phyloP scores from a whole-genome alignment of 2,329 filamentous ascomycete species.

The Truncatella angustata region DNA sequence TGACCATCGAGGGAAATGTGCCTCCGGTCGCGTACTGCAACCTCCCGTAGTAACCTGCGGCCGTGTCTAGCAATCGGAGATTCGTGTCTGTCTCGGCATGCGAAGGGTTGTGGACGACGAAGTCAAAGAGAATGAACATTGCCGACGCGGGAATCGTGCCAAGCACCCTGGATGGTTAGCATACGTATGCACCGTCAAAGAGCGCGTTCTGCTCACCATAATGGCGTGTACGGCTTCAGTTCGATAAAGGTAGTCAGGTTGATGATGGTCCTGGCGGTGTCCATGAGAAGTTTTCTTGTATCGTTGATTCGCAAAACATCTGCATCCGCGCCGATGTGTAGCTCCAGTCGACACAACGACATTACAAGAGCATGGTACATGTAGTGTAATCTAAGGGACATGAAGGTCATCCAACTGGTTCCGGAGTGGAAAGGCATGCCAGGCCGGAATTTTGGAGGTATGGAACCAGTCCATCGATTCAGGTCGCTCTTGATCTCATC shows the following conservation, averaged over 20 bases:
- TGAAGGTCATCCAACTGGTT: not conserved
- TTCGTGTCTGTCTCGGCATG: conserved; percentile 4
- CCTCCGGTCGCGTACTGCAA: conserved; percentile 5
- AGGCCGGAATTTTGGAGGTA: conserved; percentile 3
- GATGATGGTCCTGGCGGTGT: conserved; percentile 3
- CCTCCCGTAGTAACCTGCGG: not conserved
- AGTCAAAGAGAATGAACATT: conserved; percentile 8
- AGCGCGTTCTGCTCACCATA: conserved; percentile 3
- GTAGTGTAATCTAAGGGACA: not conserved
- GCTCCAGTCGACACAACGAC: conserved; percentile 1
- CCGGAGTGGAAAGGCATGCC: conserved; percentile 1
- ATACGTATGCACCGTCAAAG: not conserved
- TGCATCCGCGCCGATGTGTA: conserved; percentile 3
- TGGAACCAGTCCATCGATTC: not conserved
- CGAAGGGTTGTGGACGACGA: conserved; percentile 6
- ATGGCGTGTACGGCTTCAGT: conserved; percentile 3
- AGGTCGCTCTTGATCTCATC: conserved; percentile 2
- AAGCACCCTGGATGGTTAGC: not conserved
- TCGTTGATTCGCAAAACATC: not conserved
- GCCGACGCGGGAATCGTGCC: conserved; percentile 4
- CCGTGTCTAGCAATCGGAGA: not conserved
- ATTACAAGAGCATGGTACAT: conserved; percentile 6
- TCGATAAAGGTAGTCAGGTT: conserved; percentile 6
- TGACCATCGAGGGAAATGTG: not conserved
- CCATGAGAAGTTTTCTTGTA: conserved; percentile 3